Conservation (phyloP, 805 yeast species). For the Lipomyces spencermartinsiae region DNA sequence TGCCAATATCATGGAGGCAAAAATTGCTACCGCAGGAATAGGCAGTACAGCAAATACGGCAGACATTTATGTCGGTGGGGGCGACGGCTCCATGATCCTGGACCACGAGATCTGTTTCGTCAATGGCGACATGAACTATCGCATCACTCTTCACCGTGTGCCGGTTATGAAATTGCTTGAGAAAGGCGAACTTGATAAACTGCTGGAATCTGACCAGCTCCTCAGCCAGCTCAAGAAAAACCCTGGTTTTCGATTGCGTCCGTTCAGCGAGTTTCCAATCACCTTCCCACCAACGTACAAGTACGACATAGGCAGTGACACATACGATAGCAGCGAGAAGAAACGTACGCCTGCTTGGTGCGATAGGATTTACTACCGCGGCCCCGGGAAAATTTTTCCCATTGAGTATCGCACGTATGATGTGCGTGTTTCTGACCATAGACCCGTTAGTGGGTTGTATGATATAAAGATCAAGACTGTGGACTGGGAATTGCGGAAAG, state of each 20-base stretch:
- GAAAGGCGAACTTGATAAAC: constrained; percentile 54
- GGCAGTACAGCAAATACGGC: constrained; percentile 16
- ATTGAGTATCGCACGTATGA: constrained; percentile 63
- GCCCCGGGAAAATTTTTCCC: constrained; percentile 58
- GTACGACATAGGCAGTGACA: constrained; percentile 82
- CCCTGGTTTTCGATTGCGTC: constrained; percentile 66
- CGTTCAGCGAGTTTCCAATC: constrained; percentile 80
- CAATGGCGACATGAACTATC: constrained; percentile 93
- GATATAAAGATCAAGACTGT: constrained; percentile 67
- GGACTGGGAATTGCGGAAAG: constrained; percentile 52
- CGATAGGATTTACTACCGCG: constrained; percentile 77
- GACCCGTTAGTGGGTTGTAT: constrained; percentile 84
- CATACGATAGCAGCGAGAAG: constrained; percentile 89
- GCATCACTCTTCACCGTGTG: constrained; percentile 75
- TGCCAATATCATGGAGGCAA: constrained; percentile 64
- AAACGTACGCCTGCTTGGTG: constrained; percentile 98
- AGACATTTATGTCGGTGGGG: constrained; percentile 46
- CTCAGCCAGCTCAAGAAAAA: constrained; percentile 77
- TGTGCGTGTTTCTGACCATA: constrained; percentile 80
- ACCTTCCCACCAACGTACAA: constrained; percentile 91
- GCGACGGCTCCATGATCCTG: constrained; percentile 58
- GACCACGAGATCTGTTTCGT: constrained; percentile 87
- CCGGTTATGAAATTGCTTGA: constrained; percentile 65
- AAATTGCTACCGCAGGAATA: constrained; percentile 49
- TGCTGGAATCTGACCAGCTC: constrained; percentile 80